Evolutionary conservation across 805 yeast genomes (phyloP), one percentile per base, ranked within the genome.

Genomic region (Candida methanosorbosa): DNA sequence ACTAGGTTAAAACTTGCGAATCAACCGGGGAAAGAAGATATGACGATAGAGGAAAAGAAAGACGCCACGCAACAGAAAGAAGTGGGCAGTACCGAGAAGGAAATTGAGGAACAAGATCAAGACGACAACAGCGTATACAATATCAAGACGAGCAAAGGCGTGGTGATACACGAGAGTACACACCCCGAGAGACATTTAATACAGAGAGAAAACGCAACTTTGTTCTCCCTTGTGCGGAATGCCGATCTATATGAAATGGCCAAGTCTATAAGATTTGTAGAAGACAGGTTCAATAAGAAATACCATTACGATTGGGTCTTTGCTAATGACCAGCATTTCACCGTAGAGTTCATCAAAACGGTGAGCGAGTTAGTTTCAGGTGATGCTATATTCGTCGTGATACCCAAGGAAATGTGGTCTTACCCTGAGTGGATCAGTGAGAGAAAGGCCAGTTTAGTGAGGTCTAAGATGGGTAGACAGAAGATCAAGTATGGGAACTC

Each of bases 261-360:
- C 29, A 70, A 64, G 20, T 75, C 94, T 5, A 81, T 84, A 39
- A 69, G 84, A 55, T 72, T 78, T 30, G 71, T 88, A 34, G 97
- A 90, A 61, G 97, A 87, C 57, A 68, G 96, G 42, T 90, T 92
- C 68, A 90, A 90, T 65, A 55, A 62, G 15, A 70, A 82, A 31
- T 88, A 62, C 62, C 70, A 82, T 43, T 90, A 90, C 53, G 97
- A 94, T 48, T 90, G 97, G 97, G 92, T 87, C 18, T 92, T 90
- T 57, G 68, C 92, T 48, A 90, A 90, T 58, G 96, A 90, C 54
- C 85, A 78, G 37, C 79, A 70, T 31, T 92, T 90, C 61, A 67
- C 75, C 34, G 86, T 83, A 2, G 92, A 85, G 47, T 90, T 92
- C 58, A 83, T 75, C 48, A 60, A 63, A 20, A 69, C 74, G 22